Evolutionary conservation across 2,329 filamentous ascomycete genomes (phyloP), one percentile per base, ranked within the genome.

Genomic region (Fusarium sambucinum): DNA sequence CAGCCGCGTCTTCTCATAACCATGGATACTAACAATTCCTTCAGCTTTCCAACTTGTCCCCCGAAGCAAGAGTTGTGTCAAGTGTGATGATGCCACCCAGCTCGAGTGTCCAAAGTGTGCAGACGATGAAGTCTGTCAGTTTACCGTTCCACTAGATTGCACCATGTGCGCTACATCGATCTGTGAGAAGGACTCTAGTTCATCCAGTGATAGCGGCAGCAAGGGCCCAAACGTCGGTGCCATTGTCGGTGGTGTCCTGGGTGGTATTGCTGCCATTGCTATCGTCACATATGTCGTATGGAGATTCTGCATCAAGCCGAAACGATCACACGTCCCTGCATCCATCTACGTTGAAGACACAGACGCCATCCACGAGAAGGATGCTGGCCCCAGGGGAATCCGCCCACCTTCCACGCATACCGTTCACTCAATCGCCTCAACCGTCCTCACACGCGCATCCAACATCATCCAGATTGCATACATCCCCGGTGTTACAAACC

Each of bases 391-490:
- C 4, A 71, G 78, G 51, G 70, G 76, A 84, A 76, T 83, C 78
- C 58, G 84, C 83, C 86, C 94, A 72, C 87, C 91, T 56, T 96
- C 94, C 13, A 92, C 92, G 44, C 89, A 96, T 77, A 92, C 92
- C n/a, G 90, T 95, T 55, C 87, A 91, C 74, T 98, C 95, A 14
- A 93, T 99, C 76, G 96, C 96, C 17, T 97, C 94, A 12, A 98
- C 95, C 27, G 94, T 98, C 61, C 87, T 97, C 63, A 98, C 96
- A 19, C 90, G 96, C 66, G 96, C 96, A 48, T 98, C 96, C 75
- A 99, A 99, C 83, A 95, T 99, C 77, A 99, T 99, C 74, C 96
- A 98, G 81, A 99, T 99, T 80, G 96, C 96, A 57, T 99, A 98
- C 79, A 98, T 99, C 70, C 96, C 96, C 16, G 96, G 96, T 63